These are phyloP conservation scores for Exutisphaerella laricina DNA, from an alignment of 2,329 filamentous ascomycete genomes.

Conservation along the genomic window DNA sequence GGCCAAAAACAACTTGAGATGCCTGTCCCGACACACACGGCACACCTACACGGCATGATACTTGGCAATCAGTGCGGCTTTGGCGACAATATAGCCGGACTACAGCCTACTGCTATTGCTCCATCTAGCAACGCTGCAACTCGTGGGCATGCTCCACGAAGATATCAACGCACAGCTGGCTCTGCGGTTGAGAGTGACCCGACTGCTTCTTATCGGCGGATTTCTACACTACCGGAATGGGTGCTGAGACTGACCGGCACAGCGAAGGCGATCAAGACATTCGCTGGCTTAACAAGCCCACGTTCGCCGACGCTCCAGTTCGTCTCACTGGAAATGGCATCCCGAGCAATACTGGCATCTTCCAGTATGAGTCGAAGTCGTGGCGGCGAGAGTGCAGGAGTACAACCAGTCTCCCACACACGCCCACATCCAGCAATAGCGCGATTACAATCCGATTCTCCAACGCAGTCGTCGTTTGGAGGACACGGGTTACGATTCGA, in stretches of 20 bases:
- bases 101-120: too few relatives aligned
- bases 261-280: slow-evolving; percentile 16
- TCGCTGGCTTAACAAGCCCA: background rate
- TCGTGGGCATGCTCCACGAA: too few relatives aligned
- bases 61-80: slow-evolving; percentile 6
- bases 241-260: slow-evolving; percentile 18
- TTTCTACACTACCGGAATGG: slow-evolving; percentile 8
- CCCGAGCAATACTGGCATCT: background rate
- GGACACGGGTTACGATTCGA: too few relatives aligned
- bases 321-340: background rate
- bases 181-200: too few relatives aligned
- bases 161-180: too few relatives aligned
- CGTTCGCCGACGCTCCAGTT: background rate
- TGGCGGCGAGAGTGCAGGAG: too few relatives aligned
- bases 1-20: slow-evolving; percentile 14
- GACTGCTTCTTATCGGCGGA: slow-evolving; percentile 3
- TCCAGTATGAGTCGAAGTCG: too few relatives aligned
- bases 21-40: slow-evolving; percentile 21
- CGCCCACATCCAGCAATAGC: too few relatives aligned
- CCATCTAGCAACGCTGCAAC: too few relatives aligned
- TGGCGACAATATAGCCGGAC: slow-evolving; percentile 4
- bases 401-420: too few relatives aligned
- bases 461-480: too few relatives aligned
- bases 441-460: too few relatives aligned
- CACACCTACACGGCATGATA: slow-evolving; percentile 17